A percentile compares a stretch with the other conserved stretches of the same genome.
Evolutionary conservation across 805 yeast genomes (phyloP).

Genomic region (Sungouiozyma ichnusensis): DNA sequence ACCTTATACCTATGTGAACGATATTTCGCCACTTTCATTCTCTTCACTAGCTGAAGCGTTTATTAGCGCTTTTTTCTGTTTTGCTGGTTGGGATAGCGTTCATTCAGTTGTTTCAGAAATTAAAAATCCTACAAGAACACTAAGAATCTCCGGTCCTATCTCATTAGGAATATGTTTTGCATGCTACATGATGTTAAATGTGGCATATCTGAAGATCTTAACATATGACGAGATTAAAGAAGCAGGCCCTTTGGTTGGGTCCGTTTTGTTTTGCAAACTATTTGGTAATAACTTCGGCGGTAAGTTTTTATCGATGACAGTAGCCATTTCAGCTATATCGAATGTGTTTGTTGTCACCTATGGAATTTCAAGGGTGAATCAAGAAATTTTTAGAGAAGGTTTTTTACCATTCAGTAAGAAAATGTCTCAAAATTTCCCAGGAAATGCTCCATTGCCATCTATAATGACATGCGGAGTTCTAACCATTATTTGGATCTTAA

Average conservation of each 20-base stretch:
- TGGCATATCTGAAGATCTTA: conserved; percentile 46
- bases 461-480: conserved; percentile 28
- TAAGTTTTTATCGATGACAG: conserved; percentile 43
- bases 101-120: conserved; percentile 54
- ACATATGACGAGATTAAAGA: conserved; percentile 42
- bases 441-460: conserved; percentile 46
- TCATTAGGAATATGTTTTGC: conserved; percentile 38
- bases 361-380: conserved; percentile 50
- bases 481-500: conserved; percentile 26
- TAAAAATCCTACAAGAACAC: conserved; percentile 45
- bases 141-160: conserved; percentile 51
- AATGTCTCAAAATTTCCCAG: conserved; percentile 48
- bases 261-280: conserved; percentile 44
- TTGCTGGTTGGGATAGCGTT: conserved; percentile 54
- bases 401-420: conserved; percentile 41
- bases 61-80: conserved; percentile 48
- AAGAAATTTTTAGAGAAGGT: conserved; percentile 57
- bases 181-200: conserved; percentile 42
- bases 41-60: conserved; percentile 45
- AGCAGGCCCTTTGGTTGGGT: conserved; percentile 51
- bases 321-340: conserved; percentile 53
- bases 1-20: conserved; percentile 20
- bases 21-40: conserved; percentile 25
- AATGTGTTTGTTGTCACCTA: conserved; percentile 53
- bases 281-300: conserved; percentile 45